Percentiles rank a stretch among this genome's conserved stretches.
Evolutionary conservation across 306 rosid genomes (phyloP).

Genomic region (Ormosia emarginata): DNA sequence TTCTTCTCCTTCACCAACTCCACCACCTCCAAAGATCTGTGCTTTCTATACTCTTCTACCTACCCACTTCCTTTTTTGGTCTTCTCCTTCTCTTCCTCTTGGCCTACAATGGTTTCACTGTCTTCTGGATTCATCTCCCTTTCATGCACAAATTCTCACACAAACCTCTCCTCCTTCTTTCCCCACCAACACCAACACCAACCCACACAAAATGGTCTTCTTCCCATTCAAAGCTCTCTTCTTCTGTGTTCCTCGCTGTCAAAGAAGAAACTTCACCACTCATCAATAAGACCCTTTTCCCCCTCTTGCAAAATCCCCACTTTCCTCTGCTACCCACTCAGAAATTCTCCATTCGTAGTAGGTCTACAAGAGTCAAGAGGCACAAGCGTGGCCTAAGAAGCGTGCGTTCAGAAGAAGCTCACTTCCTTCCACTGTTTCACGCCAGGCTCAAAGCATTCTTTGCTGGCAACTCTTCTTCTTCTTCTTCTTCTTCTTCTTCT

Average conservation of each 20-base stretch:
- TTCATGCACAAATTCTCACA: constrained; percentile 23
- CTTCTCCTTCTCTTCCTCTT: constrained; percentile 58
- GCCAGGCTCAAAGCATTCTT: constrained; percentile 49
- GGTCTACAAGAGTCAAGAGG: constrained; percentile 27
- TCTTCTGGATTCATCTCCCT: constrained; percentile 48
- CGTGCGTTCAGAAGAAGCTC: constrained; percentile 22
- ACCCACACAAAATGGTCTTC: constrained; percentile 27
- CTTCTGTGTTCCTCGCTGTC: constrained; percentile 37
- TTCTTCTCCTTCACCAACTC: constrained; percentile 24
- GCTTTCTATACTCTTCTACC: constrained; percentile 34
- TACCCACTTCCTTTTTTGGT: constrained; percentile 56
- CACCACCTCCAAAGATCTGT: constrained; percentile 38
- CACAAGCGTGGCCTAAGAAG: constrained; percentile 53
- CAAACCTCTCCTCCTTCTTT: constrained; percentile 6
- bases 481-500: constrained; percentile 10
- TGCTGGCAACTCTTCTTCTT: constrained; percentile 11
- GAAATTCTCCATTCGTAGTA: neutral
- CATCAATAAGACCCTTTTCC: constrained; percentile 24
- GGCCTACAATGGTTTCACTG: constrained; percentile 55
- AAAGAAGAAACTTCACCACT: constrained; percentile 37
- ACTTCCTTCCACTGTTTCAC: constrained; percentile 22
- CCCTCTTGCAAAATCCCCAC: constrained; percentile 19
- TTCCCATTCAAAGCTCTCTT: constrained; percentile 29
- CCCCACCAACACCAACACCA: constrained; percentile 13
- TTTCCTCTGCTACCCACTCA: neutral